These are phyloP conservation scores for Phtheirospermum japonicum DNA, from an alignment of 257 asterid species.

Conservation along the genomic window DNA sequence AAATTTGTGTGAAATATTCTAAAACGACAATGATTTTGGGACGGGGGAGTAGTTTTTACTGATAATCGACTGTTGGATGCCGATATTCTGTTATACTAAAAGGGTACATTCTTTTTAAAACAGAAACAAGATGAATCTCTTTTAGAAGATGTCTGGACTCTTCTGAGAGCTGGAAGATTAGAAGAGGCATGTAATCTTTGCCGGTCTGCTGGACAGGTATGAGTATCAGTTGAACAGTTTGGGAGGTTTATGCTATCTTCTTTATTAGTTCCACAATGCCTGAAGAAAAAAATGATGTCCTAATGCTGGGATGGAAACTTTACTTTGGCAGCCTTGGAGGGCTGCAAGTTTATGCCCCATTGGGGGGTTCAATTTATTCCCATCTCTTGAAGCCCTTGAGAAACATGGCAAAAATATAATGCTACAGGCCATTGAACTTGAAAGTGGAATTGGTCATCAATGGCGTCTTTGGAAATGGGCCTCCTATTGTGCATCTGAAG, in stretches of 20 bases:
- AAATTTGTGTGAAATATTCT: too few species aligned
- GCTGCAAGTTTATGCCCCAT: slow-evolving; percentile 89
- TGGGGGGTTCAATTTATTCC: slow-evolving; percentile 64
- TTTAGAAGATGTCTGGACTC: slow-evolving; percentile 93
- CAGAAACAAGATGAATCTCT: slow-evolving; percentile 99
- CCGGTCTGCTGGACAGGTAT: slow-evolving; percentile 96
- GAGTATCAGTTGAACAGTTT: slow-evolving; percentile 27
- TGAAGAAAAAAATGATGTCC: slow-evolving; percentile 18
- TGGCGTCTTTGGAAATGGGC: slow-evolving; percentile 99
- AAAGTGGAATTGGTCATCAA: slow-evolving; percentile 90
- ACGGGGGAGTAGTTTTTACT: too few species aligned
- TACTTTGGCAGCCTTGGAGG: slow-evolving; percentile 89
- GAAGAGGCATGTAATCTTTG: slow-evolving; percentile 92
- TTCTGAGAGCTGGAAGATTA: slow-evolving; percentile 87
- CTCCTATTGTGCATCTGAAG: slow-evolving; percentile 96
- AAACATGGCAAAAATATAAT: slow-evolving; percentile 79
- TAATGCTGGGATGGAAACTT: slow-evolving; percentile 30
- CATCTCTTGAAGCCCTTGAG: slow-evolving; percentile 75
- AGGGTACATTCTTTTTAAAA: slow-evolving; percentile 15
- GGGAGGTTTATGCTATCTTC: slow-evolving; percentile 22
- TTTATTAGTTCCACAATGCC: slow-evolving; percentile 14
- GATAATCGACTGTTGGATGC: slow-evolving; percentile 19
- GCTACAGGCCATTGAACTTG: slow-evolving; percentile 90
- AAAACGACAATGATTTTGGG: too few species aligned
- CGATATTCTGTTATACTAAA: slow-evolving; percentile 18